Evolutionary conservation across 495 filamentous ascomycete genomes (phyloP).

Genomic region (Aspergillus haitiensis): DNA sequence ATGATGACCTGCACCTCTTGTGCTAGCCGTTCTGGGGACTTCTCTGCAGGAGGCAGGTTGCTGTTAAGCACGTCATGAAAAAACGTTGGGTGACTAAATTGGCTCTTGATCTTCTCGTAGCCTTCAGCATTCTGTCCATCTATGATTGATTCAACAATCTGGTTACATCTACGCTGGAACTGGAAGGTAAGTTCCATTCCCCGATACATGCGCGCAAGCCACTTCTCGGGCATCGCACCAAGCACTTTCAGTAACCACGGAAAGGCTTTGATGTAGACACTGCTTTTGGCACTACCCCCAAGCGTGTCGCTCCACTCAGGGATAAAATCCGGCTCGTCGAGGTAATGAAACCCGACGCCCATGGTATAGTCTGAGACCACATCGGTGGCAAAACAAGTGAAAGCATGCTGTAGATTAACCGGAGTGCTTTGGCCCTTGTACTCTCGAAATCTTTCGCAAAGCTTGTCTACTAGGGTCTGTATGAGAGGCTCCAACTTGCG

Average conservation of each 20-base stretch:
- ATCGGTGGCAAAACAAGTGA: conserved; percentile 40
- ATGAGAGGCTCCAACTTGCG: conserved; percentile 34
- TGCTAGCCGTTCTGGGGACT: conserved; percentile 32
- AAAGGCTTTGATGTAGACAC: conserved; percentile 29
- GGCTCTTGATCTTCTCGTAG: conserved; percentile 20
- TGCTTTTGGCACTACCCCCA: conserved; percentile 24
- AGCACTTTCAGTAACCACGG: conserved; percentile 32
- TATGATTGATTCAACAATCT: conserved; percentile 14
- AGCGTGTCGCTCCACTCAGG: conserved; percentile 34
- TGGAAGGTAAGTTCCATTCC: conserved; percentile 28
- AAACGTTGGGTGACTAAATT: conserved; percentile 35
- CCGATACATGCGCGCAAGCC: conserved; percentile 27
- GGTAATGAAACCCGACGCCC: conserved; percentile 32
- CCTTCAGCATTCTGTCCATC: conserved; percentile 13
- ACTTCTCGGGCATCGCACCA: conserved; percentile 26
- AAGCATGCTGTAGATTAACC: conserved; percentile 38
- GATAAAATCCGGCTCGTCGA: conserved; percentile 38
- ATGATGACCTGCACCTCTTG: conserved; percentile 49
- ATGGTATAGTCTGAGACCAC: conserved; percentile 44
- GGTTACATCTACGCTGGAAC: conserved; percentile 21
- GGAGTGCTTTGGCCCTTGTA: conserved; percentile 28
- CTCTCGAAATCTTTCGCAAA: conserved; percentile 35
- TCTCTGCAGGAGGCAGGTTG: conserved; percentile 41
- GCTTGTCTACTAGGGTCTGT: conserved; percentile 30
- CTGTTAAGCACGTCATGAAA: conserved; percentile 45